These are phyloP conservation scores for Cyclospora cayetanensis DNA, from an alignment of 169 alveolate species.

Conservation along the genomic window DNA sequence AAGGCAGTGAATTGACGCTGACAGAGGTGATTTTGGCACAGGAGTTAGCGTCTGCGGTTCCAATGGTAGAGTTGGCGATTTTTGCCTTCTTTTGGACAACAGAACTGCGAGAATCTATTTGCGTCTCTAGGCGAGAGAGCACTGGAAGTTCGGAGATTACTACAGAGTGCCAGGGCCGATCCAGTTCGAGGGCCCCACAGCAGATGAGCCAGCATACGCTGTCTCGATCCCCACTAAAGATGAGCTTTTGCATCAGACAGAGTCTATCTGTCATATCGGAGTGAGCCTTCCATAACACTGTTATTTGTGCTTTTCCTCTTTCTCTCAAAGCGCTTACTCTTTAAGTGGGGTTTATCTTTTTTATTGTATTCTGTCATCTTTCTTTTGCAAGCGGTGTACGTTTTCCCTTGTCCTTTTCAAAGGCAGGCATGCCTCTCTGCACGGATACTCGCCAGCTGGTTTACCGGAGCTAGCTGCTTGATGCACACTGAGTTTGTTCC, in stretches of 20 bases:
- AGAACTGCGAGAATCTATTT: background rate
- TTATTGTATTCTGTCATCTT: too few relatives aligned
- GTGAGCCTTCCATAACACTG: too few relatives aligned
- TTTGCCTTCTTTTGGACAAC: background rate
- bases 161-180: constrained; percentile 97
- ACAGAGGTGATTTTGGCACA: background rate
- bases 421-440: too few relatives aligned
- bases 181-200: constrained; percentile 83
- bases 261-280: constrained; percentile 37
- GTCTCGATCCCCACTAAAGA: constrained; percentile 56
- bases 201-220: constrained; percentile 61
- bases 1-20: background rate
- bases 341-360: too few relatives aligned
- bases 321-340: too few relatives aligned
- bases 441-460: too few relatives aligned
- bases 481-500: too few relatives aligned
- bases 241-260: constrained; percentile 66
- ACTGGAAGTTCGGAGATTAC: constrained; percentile 94
- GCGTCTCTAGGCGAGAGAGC: constrained; percentile 85
- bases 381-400: too few relatives aligned
- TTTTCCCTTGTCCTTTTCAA: too few relatives aligned
- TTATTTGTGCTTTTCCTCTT: too few relatives aligned
- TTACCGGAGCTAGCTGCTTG: too few relatives aligned
- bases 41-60: background rate
- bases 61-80: background rate